Conservation (phyloP, 805 yeast species). For the Torulaspora maleeae region DNA sequence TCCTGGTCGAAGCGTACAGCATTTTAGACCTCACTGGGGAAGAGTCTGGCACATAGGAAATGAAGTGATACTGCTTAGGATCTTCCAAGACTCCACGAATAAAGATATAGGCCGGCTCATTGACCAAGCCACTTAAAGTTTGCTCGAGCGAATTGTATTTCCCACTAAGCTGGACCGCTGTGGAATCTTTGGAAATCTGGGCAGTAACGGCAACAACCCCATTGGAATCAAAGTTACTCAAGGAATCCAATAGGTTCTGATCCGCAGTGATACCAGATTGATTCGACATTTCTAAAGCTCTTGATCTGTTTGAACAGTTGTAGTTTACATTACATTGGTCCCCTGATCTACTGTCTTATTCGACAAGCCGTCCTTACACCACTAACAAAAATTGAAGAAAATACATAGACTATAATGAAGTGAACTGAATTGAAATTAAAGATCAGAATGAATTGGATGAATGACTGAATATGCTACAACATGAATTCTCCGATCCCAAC, state of each 20-base stretch:
- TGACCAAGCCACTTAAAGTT: constrained; percentile 37
- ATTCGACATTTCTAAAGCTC: constrained; percentile 47
- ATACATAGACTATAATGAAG: constrained; percentile 8
- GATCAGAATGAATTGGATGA: constrained; percentile 7
- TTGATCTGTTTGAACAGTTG: too few relatives aligned
- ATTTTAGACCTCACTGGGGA: constrained; percentile 81
- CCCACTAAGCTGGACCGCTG: constrained; percentile 19
- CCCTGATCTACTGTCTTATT: not conserved
- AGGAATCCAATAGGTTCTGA: constrained; percentile 23
- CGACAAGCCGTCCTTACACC: constrained; percentile 7
- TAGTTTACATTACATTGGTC: not conserved
- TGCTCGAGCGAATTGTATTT: constrained; percentile 36
- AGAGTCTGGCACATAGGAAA: constrained; percentile 81
- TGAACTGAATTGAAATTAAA: constrained; percentile 6
- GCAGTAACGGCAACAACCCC: constrained; percentile 21
- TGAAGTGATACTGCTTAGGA: constrained; percentile 44
- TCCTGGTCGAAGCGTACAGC: constrained; percentile 90
- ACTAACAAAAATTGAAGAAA: constrained; percentile 9
- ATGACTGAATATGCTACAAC: constrained; percentile 21
- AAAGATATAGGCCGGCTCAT: constrained; percentile 49
- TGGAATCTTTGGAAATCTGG: constrained; percentile 23
- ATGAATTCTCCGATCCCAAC: constrained; percentile 35
- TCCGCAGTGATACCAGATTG: constrained; percentile 55
- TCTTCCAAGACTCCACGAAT: constrained; percentile 35
- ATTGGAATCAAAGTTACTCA: constrained; percentile 10